Conservation (phyloP, 805 yeast genomes). For the Saccharomycopsis fibuligera region DNA sequence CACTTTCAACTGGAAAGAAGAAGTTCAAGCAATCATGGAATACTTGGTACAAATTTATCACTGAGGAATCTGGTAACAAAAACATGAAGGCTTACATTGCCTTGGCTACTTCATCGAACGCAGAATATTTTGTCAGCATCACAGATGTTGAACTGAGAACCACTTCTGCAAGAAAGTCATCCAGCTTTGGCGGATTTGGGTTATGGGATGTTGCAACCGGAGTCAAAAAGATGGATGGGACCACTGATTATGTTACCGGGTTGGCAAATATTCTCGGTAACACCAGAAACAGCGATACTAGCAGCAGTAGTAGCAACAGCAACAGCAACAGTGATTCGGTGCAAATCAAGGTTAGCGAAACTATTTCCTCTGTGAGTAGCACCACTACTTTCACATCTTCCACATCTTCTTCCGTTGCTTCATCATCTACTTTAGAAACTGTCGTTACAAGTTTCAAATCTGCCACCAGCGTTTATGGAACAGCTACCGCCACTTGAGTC, state of each 20-base stretch:
- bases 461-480: no score
- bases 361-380: neutral
- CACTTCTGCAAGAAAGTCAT: neutral
- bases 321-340: neutral
- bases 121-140: constrained; percentile 47
- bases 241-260: neutral
- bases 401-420: no score
- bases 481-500: no score
- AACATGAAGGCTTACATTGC: constrained; percentile 55
- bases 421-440: no score
- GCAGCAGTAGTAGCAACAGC: no score
- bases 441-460: no score
- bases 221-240: neutral
- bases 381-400: no score
- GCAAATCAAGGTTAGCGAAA: neutral
- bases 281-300: neutral
- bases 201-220: constrained; percentile 20
- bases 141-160: constrained; percentile 12
- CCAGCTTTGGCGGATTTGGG: constrained; percentile 17
- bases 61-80: constrained; percentile 37
- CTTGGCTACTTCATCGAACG: constrained; percentile 42
- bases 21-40: constrained; percentile 1
- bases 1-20: constrained; percentile 40
- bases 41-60: constrained; percentile 27
- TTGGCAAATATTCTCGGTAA: neutral